Conservation (phyloP, 306 rosid species). For the Glycine latifolia region DNA sequence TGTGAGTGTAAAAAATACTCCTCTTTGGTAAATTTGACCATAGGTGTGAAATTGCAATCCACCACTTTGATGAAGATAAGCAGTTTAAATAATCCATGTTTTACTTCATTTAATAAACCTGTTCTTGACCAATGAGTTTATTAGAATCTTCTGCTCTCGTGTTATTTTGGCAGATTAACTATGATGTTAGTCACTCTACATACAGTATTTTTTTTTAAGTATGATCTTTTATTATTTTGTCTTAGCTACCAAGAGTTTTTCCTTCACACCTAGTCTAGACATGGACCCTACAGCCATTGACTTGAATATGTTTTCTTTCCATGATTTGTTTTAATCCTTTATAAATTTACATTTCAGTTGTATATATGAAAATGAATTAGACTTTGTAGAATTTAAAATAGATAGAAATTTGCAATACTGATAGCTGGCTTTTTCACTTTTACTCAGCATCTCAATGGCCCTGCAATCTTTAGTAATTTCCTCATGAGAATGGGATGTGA, state of each 20-base stretch:
- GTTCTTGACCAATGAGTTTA: neutral
- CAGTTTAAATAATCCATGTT: neutral
- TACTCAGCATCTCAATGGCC: neutral
- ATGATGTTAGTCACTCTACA: neutral
- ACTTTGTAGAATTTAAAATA: neutral
- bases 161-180: neutral
- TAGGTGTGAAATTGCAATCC: neutral
- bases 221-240: neutral
- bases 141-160: neutral
- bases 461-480: neutral
- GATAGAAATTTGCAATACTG: neutral
- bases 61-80: neutral
- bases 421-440: neutral
- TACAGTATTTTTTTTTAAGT: neutral
- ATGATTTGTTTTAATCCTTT: neutral
- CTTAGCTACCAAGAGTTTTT: neutral
- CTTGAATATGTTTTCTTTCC: neutral
- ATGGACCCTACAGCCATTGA: neutral
- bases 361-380: neutral
- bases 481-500: slow-evolving; percentile 9
- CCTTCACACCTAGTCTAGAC: neutral
- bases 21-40: neutral
- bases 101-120: neutral
- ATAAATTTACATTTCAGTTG: neutral
- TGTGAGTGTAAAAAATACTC: neutral